Percentiles rank a stretch among this genome's conserved stretches.
phyloP scores from a whole-genome alignment of 2,329 filamentous ascomycete species.

The Fusarium phyllophilum region DNA sequence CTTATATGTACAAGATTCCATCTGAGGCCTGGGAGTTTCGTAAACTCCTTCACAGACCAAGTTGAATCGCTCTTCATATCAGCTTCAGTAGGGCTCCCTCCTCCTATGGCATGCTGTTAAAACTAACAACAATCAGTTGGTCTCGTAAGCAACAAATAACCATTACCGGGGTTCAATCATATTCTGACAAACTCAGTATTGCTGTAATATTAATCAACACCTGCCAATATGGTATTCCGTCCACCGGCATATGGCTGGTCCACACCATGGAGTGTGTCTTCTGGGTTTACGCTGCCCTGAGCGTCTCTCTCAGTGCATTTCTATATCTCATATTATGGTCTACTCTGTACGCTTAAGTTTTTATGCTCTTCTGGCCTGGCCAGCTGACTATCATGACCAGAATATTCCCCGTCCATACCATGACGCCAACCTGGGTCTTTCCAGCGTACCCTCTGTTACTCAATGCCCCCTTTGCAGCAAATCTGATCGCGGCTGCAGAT shows the following conservation, averaged over 20 bases:
- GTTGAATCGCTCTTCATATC: constrained; percentile 83
- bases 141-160: constrained; percentile 51
- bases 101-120: constrained; percentile 5
- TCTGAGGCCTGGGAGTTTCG: constrained; percentile 75
- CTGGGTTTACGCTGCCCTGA: constrained; percentile 77
- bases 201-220: constrained; percentile 83
- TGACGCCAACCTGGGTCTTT: constrained; percentile 92
- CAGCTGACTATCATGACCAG: constrained; percentile 40
- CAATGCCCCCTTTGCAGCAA: constrained; percentile 76
- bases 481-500: constrained; percentile 58
- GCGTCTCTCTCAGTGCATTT: constrained; percentile 72
- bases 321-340: constrained; percentile 81
- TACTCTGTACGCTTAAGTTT: constrained; percentile 56
- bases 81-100: constrained; percentile 59
- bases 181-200: constrained; percentile 58
- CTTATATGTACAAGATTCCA: constrained; percentile 76
- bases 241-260: constrained; percentile 70
- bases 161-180: not conserved
- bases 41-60: constrained; percentile 77
- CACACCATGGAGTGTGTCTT: constrained; percentile 72
- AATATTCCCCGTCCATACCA: constrained; percentile 75
- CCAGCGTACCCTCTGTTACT: constrained; percentile 85
- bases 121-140: constrained; percentile 47
- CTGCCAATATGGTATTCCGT: constrained; percentile 77
- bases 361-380: not conserved